Evolutionary conservation across 1,139 yeast species (phyloP), one percentile per base, ranked within the genome.

Genomic region (Geotrichum cucujoidarum): DNA sequence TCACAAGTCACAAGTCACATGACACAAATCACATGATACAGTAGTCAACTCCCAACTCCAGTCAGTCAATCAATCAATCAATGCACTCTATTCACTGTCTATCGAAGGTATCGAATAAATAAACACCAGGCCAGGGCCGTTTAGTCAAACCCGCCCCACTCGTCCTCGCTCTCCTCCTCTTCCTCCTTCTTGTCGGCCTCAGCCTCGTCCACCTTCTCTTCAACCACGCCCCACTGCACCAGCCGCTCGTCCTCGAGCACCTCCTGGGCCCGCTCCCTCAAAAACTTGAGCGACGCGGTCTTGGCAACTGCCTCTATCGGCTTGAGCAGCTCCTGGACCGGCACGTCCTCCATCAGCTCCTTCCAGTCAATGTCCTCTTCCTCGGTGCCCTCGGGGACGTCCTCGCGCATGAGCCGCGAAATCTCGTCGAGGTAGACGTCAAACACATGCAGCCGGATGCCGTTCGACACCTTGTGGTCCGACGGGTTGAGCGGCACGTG

Each of bases 341-440:
- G 95, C 2, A 78, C 71, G 1, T 65, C 62, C 1, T 66, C 65
- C 20, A 74, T 69, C 35, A 72, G 66, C 31, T 59, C 60, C 16
- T 55, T 50, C 41, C 56, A 54, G 10, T 51, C 56, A 5, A 44
- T 49, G 17, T 49, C 58, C 3, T 55, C 60, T 2, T 52, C 68
- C 8, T 24, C 27, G 8, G 8, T 6, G 27, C 27, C 27, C 27
- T 24, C 27, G 27, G 27, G 6, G 27, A 24, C 27, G n/a, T n/a
- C n/a, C 24, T 71, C 77, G 53, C 78, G 77, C 49, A 83, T 63
- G 8, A 83, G 77, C 53, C 75, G 74, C 59, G 83, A 95, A 55
- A 92, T 70, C 66, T 92, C 98, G 60, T 90, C 97, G 40, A 86
- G 66, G 62, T 78, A 82, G 16, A 92, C 79, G 68, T 92, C 98